Base-by-base conservation (phyloP, 805 yeast genomes). In the Kodamaea restingae region DNA sequence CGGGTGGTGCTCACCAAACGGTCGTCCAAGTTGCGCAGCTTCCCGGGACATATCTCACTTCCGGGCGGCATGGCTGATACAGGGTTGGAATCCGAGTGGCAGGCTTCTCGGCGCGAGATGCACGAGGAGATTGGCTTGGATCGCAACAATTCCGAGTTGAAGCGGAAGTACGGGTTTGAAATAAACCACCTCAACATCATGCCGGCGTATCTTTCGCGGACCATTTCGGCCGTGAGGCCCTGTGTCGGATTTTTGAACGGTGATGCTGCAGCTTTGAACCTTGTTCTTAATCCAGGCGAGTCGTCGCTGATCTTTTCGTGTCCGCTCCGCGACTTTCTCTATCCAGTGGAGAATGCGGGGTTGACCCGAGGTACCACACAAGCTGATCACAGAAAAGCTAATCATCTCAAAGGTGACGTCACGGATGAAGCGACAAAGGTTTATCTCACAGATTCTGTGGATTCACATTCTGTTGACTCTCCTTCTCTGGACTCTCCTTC, bases 1-100 rank as follows among this genome's bases (percentile, higher is more conserved):
- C 61, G 91, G 32, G 95, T 87, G 22, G 67, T 90, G 3, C 61
- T 90, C 36, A 90, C 97, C 1, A 80, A 84, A 49, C 62, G 98
- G 45, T 80, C 95, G 2, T 69, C 83, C 35, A 67, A 72, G 26
- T 67, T 91, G 50, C 68, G 79, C 35, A 76, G 76, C 38, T 90
- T 88, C 62, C 84, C 93, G 0, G 96, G 97, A 4, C 96, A 90
- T 57, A 84, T 85, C 4, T 87, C 96, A 1, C 67, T 90, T 7
- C 98, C 98, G 3, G 98, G 98, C 2, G 98, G 97, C 7, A 86
- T 83, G 54, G 88, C 95, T 4, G 97, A 90, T 57, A 54, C 49
- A 30, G 78, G 73, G 0, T 65, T 74, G 14, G 88, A 87, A 49
- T 60, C 73, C 10, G 86, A 84, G 41, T 81, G 83, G 71, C 73